phyloP scores from a whole-genome alignment of 2,329 filamentous ascomycete species.

The Sporothrix luriei region DNA sequence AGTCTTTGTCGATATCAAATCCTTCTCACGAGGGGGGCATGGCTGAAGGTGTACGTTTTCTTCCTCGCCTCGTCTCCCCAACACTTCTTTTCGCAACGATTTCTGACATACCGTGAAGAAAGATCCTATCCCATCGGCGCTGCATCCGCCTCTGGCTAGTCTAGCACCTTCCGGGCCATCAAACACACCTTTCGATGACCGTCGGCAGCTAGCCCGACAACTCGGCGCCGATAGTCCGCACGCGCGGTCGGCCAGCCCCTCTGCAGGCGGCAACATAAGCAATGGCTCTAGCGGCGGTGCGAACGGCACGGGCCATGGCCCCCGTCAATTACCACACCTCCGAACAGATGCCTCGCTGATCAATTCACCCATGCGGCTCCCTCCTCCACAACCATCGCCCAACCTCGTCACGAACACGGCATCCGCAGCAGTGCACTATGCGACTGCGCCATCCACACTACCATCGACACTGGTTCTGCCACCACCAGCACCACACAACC shows the following conservation, averaged over 20 bases:
- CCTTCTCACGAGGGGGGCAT: slow-evolving; percentile 49
- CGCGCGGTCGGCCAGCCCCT: slow-evolving; percentile 32
- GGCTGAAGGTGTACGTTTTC: slow-evolving; percentile 49
- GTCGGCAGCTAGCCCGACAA: slow-evolving; percentile 30
- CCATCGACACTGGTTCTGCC: slow-evolving; percentile 15
- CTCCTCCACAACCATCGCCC: slow-evolving; percentile 31
- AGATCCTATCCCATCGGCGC: slow-evolving; percentile 37
- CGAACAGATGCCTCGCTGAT: slow-evolving; percentile 28
- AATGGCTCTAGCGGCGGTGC: background rate
- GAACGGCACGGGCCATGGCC: slow-evolving; percentile 28
- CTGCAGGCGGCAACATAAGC: slow-evolving; percentile 14
- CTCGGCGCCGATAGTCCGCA: slow-evolving; percentile 27
- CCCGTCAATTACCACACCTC: slow-evolving; percentile 34
- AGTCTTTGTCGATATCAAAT: slow-evolving; percentile 40
- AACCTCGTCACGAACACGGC: slow-evolving; percentile 23
- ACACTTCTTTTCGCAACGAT: background rate
- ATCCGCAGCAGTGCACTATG: slow-evolving; percentile 11
- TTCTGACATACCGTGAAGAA: slow-evolving; percentile 31
- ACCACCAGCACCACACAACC: slow-evolving; percentile 18
- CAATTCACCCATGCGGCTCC: slow-evolving; percentile 32
- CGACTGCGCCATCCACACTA: slow-evolving; percentile 5
- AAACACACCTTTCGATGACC: slow-evolving; percentile 33
- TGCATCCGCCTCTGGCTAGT: slow-evolving; percentile 34
- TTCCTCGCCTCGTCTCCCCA: background rate
- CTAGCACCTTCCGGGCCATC: slow-evolving; percentile 34